Evolutionary conservation across 257 asterid species (phyloP).

Genomic region (Lithospermum erythrorhizon): DNA sequence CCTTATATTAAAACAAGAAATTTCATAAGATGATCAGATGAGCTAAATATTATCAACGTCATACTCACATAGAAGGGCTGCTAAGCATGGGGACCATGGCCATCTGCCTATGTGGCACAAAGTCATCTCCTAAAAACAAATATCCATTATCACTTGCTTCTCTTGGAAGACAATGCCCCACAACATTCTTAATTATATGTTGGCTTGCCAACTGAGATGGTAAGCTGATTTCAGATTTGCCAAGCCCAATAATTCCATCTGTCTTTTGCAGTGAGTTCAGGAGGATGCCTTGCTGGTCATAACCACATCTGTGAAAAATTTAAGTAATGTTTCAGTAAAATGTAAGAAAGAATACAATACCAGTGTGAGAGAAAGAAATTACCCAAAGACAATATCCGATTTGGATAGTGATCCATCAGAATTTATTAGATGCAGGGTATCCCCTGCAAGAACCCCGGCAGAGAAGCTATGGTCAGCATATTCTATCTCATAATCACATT

Average conservation of each 20-base stretch:
- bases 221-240: slow-evolving; percentile 56
- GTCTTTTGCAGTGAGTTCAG: slow-evolving; percentile 48
- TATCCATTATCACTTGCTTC: slow-evolving; percentile 50
- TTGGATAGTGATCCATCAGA: slow-evolving; percentile 49
- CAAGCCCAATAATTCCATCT: slow-evolving; percentile 71
- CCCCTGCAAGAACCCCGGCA: slow-evolving; percentile 63
- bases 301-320: slow-evolving; percentile 46
- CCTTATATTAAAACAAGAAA: background rate
- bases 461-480: slow-evolving; percentile 79
- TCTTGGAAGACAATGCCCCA: slow-evolving; percentile 61
- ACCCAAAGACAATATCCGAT: slow-evolving; percentile 53
- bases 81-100: slow-evolving; percentile 61
- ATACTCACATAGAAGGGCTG: slow-evolving; percentile 36
- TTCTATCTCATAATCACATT: slow-evolving; percentile 73
- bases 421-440: slow-evolving; percentile 39
- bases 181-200: slow-evolving; percentile 45
- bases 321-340: slow-evolving; percentile 9
- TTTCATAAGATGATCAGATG: background rate
- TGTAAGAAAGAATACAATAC: slow-evolving; percentile 6
- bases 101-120: slow-evolving; percentile 57
- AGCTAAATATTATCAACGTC: slow-evolving; percentile 1
- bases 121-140: slow-evolving; percentile 60
- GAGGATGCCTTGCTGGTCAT: slow-evolving; percentile 73
- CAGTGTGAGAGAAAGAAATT: slow-evolving; percentile 11
- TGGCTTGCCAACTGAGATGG: slow-evolving; percentile 60